Evolutionary conservation across 1,139 yeast species (phyloP).

Genomic region (Zygosaccharomyces sapae): DNA sequence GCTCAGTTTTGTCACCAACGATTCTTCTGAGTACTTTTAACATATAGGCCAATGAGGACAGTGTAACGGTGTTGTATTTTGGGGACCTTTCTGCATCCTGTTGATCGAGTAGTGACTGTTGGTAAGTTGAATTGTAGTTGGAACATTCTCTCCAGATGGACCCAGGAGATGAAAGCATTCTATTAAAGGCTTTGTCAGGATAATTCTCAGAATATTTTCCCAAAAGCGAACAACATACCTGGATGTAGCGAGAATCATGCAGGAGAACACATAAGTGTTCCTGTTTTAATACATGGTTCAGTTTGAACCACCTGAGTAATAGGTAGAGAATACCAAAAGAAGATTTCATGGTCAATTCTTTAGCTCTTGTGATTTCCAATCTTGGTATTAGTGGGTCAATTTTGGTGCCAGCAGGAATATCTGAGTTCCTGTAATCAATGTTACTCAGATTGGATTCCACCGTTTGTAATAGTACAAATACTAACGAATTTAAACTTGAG

Average conservation of each 20-base stretch:
- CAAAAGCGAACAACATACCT: conserved; percentile 41
- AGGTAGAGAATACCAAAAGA: conserved; percentile 51
- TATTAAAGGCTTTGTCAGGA: conserved; percentile 40
- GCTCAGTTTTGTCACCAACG: conserved; percentile 34
- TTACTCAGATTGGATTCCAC: conserved; percentile 48
- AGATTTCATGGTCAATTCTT: conserved; percentile 63
- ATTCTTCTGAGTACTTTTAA: conserved; percentile 26
- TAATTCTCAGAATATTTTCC: conserved; percentile 38
- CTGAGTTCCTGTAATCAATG: conserved; percentile 18
- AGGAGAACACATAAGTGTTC: conserved; percentile 69
- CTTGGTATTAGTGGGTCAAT: conserved; percentile 33
- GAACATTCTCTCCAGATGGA: conserved; percentile 44
- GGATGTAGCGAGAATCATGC: conserved; percentile 66
- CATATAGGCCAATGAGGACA: conserved; percentile 34
- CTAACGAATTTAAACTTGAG: conserved; percentile 56
- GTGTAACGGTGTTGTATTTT: conserved; percentile 33
- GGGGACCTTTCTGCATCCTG: not conserved
- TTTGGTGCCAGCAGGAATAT: conserved; percentile 14
- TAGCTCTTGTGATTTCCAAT: conserved; percentile 54
- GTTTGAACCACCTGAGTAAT: conserved; percentile 72
- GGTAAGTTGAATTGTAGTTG: conserved; percentile 18
- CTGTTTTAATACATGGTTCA: conserved; percentile 70
- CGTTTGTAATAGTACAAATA: conserved; percentile 59
- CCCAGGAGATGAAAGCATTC: conserved; percentile 41
- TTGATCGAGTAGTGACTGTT: conserved; percentile 7